Base-by-base conservation (phyloP, 202 grass and related monocot species). In the Schoenoplectus triqueter region DNA sequence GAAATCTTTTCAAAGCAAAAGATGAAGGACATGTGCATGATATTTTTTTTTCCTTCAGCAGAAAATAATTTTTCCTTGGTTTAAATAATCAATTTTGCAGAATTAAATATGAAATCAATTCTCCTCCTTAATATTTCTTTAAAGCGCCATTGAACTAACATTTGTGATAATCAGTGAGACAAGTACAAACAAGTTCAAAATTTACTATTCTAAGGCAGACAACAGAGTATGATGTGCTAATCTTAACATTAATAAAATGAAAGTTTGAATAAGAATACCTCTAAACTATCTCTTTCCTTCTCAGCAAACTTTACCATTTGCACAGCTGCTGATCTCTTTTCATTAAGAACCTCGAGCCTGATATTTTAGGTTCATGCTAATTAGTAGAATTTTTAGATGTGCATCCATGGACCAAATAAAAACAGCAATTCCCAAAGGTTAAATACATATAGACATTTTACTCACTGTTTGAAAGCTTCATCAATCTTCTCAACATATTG, bases 281-380 rank as follows among this genome's bases (percentile, higher is more conserved):
- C 91, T 84, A 98, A 85, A 83, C 60, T 98, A 66, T 95, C 95
- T 87, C 84, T 98, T 94, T 98, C 95, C 87, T 98, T 98, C 85
- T 98, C 95, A 75, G 95, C 93, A 66, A 98, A 85, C 81, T 95
- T 98, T 65, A 98, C 85, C 91, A 98, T 95, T 78, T 98, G 92
- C 61, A 98, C 91, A 71, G 93, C 89, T 66, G 89, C 73, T 0
- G 91, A 90, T 49, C 91, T 84, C 74, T 95, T 98, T 82, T 98
- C 95, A 92, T 98, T 98, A 80, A 95, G 85, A 73, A 78, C 77
- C 88, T 98, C 92, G 20, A 98, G 80, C 87, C 95, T 98, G 78
- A 81, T 71, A 75, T 76, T 68, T 78, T 50, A 81, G 31, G 69
- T 19, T 83, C 60, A 90, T 80, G 68, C 74, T 78, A 59, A 78